Conservation (phyloP, 257 asterid genomes). For the Solanum microdontum region DNA sequence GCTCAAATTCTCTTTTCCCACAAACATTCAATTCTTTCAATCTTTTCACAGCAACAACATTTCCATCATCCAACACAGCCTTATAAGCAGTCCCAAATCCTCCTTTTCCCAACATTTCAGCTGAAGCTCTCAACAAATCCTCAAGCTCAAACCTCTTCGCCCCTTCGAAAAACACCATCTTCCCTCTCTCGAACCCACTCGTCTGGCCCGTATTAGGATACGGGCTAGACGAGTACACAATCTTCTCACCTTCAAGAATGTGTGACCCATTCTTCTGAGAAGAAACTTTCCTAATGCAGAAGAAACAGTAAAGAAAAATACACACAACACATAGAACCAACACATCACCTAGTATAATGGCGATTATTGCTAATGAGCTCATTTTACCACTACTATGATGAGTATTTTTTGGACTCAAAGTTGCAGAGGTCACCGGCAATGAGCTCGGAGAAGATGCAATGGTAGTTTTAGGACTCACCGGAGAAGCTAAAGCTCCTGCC, state of each 20-base stretch:
- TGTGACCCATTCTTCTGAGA: constrained; percentile 16
- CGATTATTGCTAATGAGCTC: constrained; percentile 42
- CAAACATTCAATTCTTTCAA: constrained; percentile 53
- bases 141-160: constrained; percentile 79
- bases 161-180: constrained; percentile 66
- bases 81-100: constrained; percentile 84
- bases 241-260: constrained; percentile 32
- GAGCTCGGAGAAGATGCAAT: constrained; percentile 50
- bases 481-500: constrained; percentile 41
- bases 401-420: constrained; percentile 8
- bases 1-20: constrained; percentile 73
- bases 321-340: constrained; percentile 39
- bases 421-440: constrained; percentile 27
- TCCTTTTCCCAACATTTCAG: constrained; percentile 91
- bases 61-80: constrained; percentile 77
- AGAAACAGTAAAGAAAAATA: constrained; percentile 51
- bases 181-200: constrained; percentile 46
- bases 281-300: constrained; percentile 28
- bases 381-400: constrained; percentile 23
- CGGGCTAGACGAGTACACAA: constrained; percentile 69
- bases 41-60: constrained; percentile 75
- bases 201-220: constrained; percentile 35
- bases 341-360: constrained; percentile 61
- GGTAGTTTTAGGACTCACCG: constrained; percentile 29
- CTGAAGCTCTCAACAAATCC: constrained; percentile 81